Conservation (phyloP, 2,329 filamentous ascomycete genomes). For the Neofusicoccum sp. region DNA sequence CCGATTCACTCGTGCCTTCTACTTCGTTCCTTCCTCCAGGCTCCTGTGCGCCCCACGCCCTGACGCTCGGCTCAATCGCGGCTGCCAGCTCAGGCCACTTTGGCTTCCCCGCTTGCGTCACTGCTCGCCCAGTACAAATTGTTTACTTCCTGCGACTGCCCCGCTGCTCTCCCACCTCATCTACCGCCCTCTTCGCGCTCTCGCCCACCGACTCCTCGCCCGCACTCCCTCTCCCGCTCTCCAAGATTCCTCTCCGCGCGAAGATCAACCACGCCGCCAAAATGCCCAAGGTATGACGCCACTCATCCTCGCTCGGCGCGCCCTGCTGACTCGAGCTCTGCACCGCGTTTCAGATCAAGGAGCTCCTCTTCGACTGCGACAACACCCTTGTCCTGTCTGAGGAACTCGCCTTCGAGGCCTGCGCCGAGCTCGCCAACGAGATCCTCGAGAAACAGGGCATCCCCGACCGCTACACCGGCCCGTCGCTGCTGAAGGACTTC, state of each 20-base stretch:
- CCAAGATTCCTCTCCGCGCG: slow-evolving; percentile 17
- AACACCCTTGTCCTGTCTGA: slow-evolving; percentile 95
- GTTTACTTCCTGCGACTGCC: slow-evolving; percentile 8
- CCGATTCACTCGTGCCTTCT: background rate
- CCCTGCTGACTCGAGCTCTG: background rate
- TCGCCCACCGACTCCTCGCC: background rate
- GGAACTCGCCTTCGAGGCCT: slow-evolving; percentile 87
- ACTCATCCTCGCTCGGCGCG: background rate
- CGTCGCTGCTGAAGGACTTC: slow-evolving; percentile 79
- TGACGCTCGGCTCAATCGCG: slow-evolving; percentile 4
- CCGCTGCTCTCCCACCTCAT: background rate
- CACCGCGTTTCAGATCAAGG: slow-evolving; percentile 42
- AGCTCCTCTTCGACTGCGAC: slow-evolving; percentile 63
- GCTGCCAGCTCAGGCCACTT: slow-evolving; percentile 11
- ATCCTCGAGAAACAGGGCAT: slow-evolving; percentile 71
- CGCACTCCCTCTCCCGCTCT: background rate
- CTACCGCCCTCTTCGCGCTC: background rate
- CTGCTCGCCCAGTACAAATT: slow-evolving; percentile 10
- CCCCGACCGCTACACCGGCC: slow-evolving; percentile 72
- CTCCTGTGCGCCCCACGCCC: slow-evolving; percentile 12
- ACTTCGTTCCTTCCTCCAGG: slow-evolving; percentile 12
- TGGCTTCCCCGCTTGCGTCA: slow-evolving; percentile 16
- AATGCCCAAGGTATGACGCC: slow-evolving; percentile 6
- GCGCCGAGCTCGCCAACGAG: slow-evolving; percentile 84
- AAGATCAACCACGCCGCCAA: slow-evolving; percentile 10